These are phyloP conservation scores for Spergularia bocconei DNA, from an alignment of 148 eudicot species.

Conservation along the genomic window DNA sequence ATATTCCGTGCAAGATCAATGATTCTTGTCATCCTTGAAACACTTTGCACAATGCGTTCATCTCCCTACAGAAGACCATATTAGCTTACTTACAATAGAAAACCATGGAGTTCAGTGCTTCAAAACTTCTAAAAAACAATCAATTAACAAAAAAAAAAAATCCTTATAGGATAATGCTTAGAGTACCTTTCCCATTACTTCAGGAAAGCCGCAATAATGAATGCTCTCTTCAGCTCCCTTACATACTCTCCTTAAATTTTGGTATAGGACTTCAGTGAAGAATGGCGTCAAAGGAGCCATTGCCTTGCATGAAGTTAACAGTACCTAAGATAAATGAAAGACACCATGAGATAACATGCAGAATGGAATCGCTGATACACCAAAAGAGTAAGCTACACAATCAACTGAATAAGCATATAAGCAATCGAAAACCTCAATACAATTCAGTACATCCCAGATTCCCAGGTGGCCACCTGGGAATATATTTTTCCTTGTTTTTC, in stretches of 20 bases:
- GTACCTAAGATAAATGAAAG: constrained; percentile 47
- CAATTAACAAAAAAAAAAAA: not conserved
- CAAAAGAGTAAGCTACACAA: not conserved
- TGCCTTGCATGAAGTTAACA: constrained; percentile 81
- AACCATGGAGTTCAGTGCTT: not conserved
- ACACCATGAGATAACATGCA: not conserved
- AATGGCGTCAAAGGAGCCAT: constrained; percentile 99
- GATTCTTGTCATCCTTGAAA: constrained; percentile 85
- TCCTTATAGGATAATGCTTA: not conserved
- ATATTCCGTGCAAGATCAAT: constrained; percentile 93
- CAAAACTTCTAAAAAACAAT: not conserved
- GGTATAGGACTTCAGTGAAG: constrained; percentile 89
- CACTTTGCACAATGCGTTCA: constrained; percentile 92
- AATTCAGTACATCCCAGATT: not conserved
- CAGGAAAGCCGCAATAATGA: constrained; percentile 84
- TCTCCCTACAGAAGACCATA: constrained; percentile 45
- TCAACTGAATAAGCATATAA: not conserved
- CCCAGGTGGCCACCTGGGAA: too few species aligned
- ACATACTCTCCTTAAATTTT: constrained; percentile 70
- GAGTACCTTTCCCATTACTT: constrained; percentile 74
- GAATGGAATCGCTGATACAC: not conserved
- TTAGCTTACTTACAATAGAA: not conserved
- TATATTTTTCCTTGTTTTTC: too few species aligned
- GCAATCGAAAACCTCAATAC: not conserved
- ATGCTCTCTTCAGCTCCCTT: constrained; percentile 81